Conservation (phyloP, 2,329 filamentous ascomycete species). For the Xylariaceae sp. region DNA sequence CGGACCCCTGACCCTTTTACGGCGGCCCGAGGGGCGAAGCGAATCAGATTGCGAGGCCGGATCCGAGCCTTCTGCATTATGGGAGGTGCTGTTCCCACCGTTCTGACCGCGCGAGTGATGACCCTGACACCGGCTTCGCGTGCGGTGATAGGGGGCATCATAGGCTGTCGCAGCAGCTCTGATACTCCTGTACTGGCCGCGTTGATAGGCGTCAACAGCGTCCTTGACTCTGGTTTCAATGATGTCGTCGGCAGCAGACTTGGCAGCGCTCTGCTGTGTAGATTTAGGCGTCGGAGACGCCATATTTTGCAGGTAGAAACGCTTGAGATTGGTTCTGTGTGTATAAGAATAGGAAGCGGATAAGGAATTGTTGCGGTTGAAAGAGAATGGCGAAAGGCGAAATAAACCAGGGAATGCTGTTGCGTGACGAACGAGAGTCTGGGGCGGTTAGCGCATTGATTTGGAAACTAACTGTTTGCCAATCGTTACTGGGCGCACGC, state of each 20-base stretch:
- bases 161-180: neutral
- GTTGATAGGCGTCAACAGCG: neutral
- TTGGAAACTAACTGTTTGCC: neutral
- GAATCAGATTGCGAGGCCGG: neutral
- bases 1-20: neutral
- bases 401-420: neutral
- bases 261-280: neutral
- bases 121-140: neutral
- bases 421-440: neutral
- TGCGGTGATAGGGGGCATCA: constrained; percentile 2
- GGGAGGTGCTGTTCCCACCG: neutral
- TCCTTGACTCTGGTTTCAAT: neutral
- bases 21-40: neutral
- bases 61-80: neutral
- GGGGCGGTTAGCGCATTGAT: neutral
- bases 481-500: neutral
- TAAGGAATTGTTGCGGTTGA: neutral
- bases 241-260: neutral
- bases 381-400: neutral
- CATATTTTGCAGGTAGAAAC: neutral
- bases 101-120: neutral
- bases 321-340: neutral
- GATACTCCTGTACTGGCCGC: neutral
- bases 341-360: neutral
- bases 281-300: neutral